Base-by-base conservation (phyloP, 2,329 filamentous ascomycete species). In the Venturia effusa region DNA sequence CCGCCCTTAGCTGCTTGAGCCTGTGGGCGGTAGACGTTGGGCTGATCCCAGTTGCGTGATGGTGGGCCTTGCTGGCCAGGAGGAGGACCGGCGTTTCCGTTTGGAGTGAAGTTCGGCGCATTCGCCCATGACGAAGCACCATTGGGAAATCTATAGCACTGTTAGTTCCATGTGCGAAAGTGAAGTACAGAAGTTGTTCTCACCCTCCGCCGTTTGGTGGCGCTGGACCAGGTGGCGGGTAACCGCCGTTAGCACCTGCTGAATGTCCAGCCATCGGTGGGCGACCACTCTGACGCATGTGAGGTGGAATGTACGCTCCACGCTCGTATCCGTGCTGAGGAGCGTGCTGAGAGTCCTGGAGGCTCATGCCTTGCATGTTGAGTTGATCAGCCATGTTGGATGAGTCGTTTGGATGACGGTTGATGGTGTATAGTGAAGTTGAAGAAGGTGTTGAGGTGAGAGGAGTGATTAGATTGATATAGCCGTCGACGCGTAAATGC, bases 231-330 rank as follows among this genome's bases (percentile, higher is more conserved):
- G 59, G 43, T 32, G 62, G 55, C 39, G 54, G 61, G 40, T 62
- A 59, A 39, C 62, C 63, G 19, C 59, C 40, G 6, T 43, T 62
- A 24, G 32, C 55, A 41, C 68, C 66, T 32, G 30, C 51, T 41
- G 70, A 70, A 61, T 69, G 71, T 74, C 83, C 83, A 15, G 27
- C 30, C 51, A 57, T 57, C 51, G 51, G 51, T 84, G 85, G 88
- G 64, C 84, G 84, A 70, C 83, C 85, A 74, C 82, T 80, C 61
- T 64, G 80, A 73, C 90, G 87, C 82, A 92, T 86, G 77, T 94
- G 90, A 76, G 90, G 90, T 69, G 90, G 90, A 69, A 94, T 92
- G 81, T 94, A 94, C 64, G 84, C 81, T 74, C 89, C 89, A 72
- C 88, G 87, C 66, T 72, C 71, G 68, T 80, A 78, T 70, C 77